phyloP scores from a whole-genome alignment of 2,329 filamentous ascomycete species.

The Aspergillus sp. region DNA sequence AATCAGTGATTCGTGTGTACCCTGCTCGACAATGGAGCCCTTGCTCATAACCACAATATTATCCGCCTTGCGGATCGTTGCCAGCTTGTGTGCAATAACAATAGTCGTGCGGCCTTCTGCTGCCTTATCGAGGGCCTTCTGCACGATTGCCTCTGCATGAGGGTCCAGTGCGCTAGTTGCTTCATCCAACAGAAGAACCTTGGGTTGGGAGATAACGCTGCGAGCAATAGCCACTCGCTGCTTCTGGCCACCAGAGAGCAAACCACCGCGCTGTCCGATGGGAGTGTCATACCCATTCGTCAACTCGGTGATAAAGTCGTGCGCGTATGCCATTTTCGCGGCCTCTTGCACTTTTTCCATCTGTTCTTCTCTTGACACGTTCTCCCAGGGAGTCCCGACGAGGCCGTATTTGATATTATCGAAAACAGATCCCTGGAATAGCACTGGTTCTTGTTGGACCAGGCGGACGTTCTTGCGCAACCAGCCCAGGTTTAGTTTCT shows the following conservation, averaged over 20 bases:
- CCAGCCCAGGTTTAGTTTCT: constrained; percentile 82
- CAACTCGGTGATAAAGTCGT: constrained; percentile 80
- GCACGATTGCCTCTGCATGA: constrained; percentile 92
- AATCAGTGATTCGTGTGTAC: constrained; percentile 78
- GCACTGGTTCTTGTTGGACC: constrained; percentile 87
- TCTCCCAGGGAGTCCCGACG: constrained; percentile 76
- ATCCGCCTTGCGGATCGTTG: constrained; percentile 89
- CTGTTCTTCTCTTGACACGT: constrained; percentile 65
- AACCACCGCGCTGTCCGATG: constrained; percentile 90
- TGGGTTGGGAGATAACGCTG: constrained; percentile 86
- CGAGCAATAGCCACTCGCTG: constrained; percentile 94
- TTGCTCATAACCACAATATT: constrained; percentile 92
- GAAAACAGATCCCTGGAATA: constrained; percentile 86
- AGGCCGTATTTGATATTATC: constrained; percentile 89
- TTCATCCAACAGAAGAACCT: constrained; percentile 89
- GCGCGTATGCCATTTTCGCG: constrained; percentile 87
- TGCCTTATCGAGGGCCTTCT: constrained; percentile 88
- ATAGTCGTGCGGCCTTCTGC: constrained; percentile 88
- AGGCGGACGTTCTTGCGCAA: constrained; percentile 87
- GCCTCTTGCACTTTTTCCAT: constrained; percentile 73
- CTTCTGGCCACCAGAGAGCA: constrained; percentile 92
- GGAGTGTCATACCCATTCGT: constrained; percentile 90
- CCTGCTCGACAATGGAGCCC: constrained; percentile 85
- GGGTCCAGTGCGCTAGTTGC: constrained; percentile 93
- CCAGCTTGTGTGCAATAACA: constrained; percentile 90